Conservation (phyloP, 192 early-diverging fungal species). For the Funneliformis geosporum region DNA sequence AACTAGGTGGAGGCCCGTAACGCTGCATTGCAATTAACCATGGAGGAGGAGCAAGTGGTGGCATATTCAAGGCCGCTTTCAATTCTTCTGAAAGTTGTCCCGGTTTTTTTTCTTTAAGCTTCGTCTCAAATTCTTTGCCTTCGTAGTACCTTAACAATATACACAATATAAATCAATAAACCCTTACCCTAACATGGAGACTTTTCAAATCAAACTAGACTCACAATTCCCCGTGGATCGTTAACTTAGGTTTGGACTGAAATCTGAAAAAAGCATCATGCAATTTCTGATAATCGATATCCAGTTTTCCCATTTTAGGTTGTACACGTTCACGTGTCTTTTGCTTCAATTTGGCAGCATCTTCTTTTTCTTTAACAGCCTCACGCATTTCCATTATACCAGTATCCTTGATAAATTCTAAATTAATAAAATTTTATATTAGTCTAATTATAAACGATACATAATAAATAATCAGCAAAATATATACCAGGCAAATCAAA, state of each 20-base stretch:
- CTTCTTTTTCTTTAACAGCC: slow-evolving; percentile 85
- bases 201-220: slow-evolving; percentile 31
- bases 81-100: slow-evolving; percentile 87
- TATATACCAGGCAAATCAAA: slow-evolving; percentile 82
- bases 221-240: slow-evolving; percentile 80
- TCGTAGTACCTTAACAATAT: slow-evolving; percentile 76
- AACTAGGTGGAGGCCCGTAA: slow-evolving; percentile 93
- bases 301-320: slow-evolving; percentile 95
- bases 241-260: slow-evolving; percentile 80
- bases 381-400: slow-evolving; percentile 97
- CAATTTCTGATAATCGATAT: slow-evolving; percentile 96
- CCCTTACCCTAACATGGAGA: neutral
- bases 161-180: neutral
- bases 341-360: slow-evolving; percentile 73
- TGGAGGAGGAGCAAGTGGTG: slow-evolving; percentile 90
- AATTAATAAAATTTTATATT: neutral
- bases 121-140: slow-evolving; percentile 94
- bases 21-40: slow-evolving; percentile 99
- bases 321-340: slow-evolving; percentile 85
- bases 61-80: slow-evolving; percentile 84
- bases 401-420: slow-evolving; percentile 94
- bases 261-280: slow-evolving; percentile 98
- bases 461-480: too few relatives aligned
- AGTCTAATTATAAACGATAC: too few relatives aligned
- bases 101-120: slow-evolving; percentile 83